phyloP scores from a whole-genome alignment of 2,329 filamentous ascomycete genomes.

The Trichophyton benhamiae region DNA sequence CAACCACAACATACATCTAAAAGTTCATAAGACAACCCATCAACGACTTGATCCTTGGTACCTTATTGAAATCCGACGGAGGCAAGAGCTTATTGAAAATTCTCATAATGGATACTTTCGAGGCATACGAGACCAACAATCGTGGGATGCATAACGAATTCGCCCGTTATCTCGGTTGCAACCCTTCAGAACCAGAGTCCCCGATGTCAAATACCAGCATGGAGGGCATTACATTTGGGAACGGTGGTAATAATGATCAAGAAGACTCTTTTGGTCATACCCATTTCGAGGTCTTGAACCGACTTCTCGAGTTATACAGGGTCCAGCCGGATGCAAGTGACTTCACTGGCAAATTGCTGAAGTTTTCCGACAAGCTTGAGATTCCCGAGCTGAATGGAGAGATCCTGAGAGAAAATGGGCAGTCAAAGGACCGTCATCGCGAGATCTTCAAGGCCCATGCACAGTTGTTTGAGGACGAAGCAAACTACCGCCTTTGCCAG shows the following conservation, averaged over 20 bases:
- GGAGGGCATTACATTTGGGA: background rate
- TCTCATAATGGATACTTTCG: background rate
- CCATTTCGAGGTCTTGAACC: no score
- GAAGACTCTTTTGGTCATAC: background rate
- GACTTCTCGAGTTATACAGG: background rate
- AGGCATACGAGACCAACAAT: background rate
- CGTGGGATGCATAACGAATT: background rate
- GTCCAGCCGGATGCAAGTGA: background rate
- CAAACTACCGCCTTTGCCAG: constrained; percentile 16
- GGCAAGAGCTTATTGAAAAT: background rate
- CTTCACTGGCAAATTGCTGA: background rate
- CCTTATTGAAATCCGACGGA: background rate
- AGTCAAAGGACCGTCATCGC: background rate
- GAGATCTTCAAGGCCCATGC: background rate
- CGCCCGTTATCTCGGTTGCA: background rate
- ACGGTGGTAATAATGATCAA: background rate
- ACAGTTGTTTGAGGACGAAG: constrained; percentile 12
- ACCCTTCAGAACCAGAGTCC: background rate
- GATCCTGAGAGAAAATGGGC: background rate
- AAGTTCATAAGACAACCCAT: background rate
- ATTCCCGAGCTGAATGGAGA: background rate
- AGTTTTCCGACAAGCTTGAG: background rate
- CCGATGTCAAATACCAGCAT: background rate
- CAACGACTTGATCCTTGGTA: background rate
- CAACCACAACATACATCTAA: background rate